These are phyloP conservation scores for Aspergillus sp. DNA, from an alignment of 2,329 filamentous ascomycete species.

Conservation along the genomic window DNA sequence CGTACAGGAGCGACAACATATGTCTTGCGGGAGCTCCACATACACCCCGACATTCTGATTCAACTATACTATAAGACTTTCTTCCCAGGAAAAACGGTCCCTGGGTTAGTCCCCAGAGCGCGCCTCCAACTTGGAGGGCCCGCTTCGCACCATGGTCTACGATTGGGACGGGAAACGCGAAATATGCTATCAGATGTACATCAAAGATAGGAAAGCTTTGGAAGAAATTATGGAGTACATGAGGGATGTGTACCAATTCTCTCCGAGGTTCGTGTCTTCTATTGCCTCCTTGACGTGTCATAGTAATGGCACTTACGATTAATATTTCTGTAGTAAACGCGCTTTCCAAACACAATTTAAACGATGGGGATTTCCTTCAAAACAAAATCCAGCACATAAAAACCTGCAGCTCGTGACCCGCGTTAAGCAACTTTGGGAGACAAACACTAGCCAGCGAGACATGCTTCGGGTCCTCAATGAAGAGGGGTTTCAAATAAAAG, in stretches of 20 bases:
- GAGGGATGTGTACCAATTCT: slow-evolving; percentile 63
- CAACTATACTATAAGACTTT: background rate
- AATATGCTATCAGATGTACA: slow-evolving; percentile 70
- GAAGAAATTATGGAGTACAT: slow-evolving; percentile 75
- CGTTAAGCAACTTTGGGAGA: slow-evolving; percentile 75
- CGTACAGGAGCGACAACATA: slow-evolving; percentile 36
- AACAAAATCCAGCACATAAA: slow-evolving; percentile 70
- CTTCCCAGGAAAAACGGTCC: background rate
- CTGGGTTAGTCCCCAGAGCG: slow-evolving; percentile 19
- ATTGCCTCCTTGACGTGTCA: background rate
- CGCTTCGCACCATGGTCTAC: slow-evolving; percentile 50
- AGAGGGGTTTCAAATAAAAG: slow-evolving; percentile 72
- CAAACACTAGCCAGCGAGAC: slow-evolving; percentile 68
- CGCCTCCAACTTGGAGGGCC: slow-evolving; percentile 29
- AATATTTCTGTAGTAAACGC: slow-evolving; percentile 57
- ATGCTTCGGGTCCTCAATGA: slow-evolving; percentile 70
- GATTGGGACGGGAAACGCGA: slow-evolving; percentile 67
- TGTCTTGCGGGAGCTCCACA: slow-evolving; percentile 25
- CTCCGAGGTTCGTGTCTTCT: slow-evolving; percentile 60
- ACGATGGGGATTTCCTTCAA: slow-evolving; percentile 75
- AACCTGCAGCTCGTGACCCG: slow-evolving; percentile 66
- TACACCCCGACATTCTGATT: slow-evolving; percentile 1
- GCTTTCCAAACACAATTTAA: slow-evolving; percentile 75
- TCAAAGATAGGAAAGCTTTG: slow-evolving; percentile 70
- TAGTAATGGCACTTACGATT: slow-evolving; percentile 6